Base-by-base conservation (phyloP, 306 rosid species). In the Vigna hirtella region DNA sequence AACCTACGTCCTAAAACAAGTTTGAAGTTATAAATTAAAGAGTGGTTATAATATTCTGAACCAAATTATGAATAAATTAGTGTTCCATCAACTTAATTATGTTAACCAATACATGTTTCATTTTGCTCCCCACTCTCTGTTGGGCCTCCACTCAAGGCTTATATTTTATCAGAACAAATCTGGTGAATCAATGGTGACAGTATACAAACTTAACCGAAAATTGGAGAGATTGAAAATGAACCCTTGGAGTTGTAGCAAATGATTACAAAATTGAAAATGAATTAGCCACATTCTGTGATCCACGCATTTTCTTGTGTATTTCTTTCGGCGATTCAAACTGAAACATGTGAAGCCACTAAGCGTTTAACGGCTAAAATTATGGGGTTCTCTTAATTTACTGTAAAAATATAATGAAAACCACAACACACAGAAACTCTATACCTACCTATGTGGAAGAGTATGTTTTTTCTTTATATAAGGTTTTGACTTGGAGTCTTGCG, bases 221-320 rank as follows among this genome's bases (percentile, higher is more conserved):
- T 64, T 65, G 12, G 43, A 36, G 45, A 38, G 66, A 9, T 38
- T 40, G 47, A 77, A 77, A 51, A 53, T 66, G 57, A 66, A 53
- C 67, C 66, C 20, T 67, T 4, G 1, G 3, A 75, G 34, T 40
- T 62, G 51, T 34, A 30, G 40, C 8, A 55, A 52, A 55, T 77
- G 68, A 77, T 77, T 67, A 17, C 66, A 66, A 24, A 50, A 51
- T 52, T 24, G 59, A 65, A 14, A 13, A 66, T 14, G 62, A 61
- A 40, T n/a, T 18, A 9, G 3, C 79, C 42, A 17, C 40, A 14
- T 49, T 32, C 24, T 20, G 51, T 15, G 53, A 34, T 64, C 65
- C 72, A 49, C 43, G 34, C 5, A 28, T 10, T 28, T 61, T 17
- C 71, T 63, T 10, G n/a, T 65, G 40, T 38, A 12, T 9, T 40